Evolutionary conservation across 371 early-diverging fungal species (phyloP).

Genomic region (Coemansia sp.): DNA sequence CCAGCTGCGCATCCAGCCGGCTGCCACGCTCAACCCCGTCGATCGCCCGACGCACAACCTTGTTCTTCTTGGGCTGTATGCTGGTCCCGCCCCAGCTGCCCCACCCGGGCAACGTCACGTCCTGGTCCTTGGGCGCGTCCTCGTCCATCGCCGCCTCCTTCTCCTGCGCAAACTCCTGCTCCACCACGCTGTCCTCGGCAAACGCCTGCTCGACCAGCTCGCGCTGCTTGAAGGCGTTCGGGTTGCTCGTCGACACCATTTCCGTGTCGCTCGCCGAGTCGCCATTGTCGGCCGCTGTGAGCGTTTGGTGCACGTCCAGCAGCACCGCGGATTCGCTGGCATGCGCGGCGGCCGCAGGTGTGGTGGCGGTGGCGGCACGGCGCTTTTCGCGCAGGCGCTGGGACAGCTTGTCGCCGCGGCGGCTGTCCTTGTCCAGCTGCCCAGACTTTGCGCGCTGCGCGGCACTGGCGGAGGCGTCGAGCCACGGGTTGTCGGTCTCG

Average conservation of each 20-base stretch:
- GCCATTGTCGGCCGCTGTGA: slow-evolving; percentile 13
- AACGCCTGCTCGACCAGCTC: slow-evolving; percentile 93
- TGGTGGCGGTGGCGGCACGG: slow-evolving; percentile 5
- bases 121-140: slow-evolving; percentile 75
- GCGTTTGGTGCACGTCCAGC: slow-evolving; percentile 37
- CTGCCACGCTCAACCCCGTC: slow-evolving; percentile 57
- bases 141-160: slow-evolving; percentile 67
- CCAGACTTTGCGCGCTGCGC: slow-evolving; percentile 54
- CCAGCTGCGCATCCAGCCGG: slow-evolving; percentile 78
- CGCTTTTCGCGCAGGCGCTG: slow-evolving; percentile 53
- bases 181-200: slow-evolving; percentile 86
- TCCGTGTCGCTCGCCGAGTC: slow-evolving; percentile 36
- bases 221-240: slow-evolving; percentile 67
- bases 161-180: slow-evolving; percentile 80
- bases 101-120: slow-evolving; percentile 92
- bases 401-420: slow-evolving; percentile 60
- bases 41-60: slow-evolving; percentile 55
- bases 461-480: slow-evolving; percentile 50
- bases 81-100: slow-evolving; percentile 84
- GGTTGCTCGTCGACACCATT: slow-evolving; percentile 45
- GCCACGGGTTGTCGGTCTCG: slow-evolving; percentile 64
- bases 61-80: slow-evolving; percentile 59
- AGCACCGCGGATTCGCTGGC: slow-evolving; percentile 20
- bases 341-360: slow-evolving; percentile 11
- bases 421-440: slow-evolving; percentile 58